Evolutionary conservation across 805 yeast genomes (phyloP), one percentile per base, ranked within the genome.

Genomic region (Zygosaccharomyces gambellarensis): DNA sequence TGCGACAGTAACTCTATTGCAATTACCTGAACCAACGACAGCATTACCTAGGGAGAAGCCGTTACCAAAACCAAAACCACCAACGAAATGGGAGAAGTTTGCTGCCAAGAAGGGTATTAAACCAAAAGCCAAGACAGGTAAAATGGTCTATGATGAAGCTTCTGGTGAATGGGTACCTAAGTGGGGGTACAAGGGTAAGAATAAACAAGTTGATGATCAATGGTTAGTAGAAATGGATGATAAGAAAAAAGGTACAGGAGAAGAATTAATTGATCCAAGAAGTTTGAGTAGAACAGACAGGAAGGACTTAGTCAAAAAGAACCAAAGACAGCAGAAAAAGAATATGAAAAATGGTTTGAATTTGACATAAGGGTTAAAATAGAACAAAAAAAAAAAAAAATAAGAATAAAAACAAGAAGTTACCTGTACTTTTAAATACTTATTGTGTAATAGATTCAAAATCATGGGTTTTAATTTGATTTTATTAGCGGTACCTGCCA

Each of bases 131-230:
- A 90, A 85, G 68, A 83, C 87, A 27, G 97, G 96, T 42, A 94
- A 88, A 72, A 75, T 84, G 79, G 89, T 87, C 1, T 94, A 73
- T 61, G 96, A 94, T 69, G 98, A 94, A 69, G 94, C 79, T 29
- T 72, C 80, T 28, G 90, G 92, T 45, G 90, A 90, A 71, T 94
- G 99, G 99, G 96, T 85, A 53, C 92, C 95, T 61, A 92, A 90
- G 71, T 94, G 99, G 99, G 99, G 99, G 52, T 92, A 85, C 74
- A 84, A 86, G 57, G 98, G 98, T 63, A 81, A 82, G 71, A 94
- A 94, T 71, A 92, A 94, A 72, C 80, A 82, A 48, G 64, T 83
- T 58, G 98, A 92, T 62, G 72, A 78, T 62, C 97, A 94, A 70
- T 94, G 99, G 99, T 76, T 89, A 64, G 97, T 92, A 50, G 99